Conservation (phyloP, 805 yeast species). For the Metschnikowia lunata region DNA sequence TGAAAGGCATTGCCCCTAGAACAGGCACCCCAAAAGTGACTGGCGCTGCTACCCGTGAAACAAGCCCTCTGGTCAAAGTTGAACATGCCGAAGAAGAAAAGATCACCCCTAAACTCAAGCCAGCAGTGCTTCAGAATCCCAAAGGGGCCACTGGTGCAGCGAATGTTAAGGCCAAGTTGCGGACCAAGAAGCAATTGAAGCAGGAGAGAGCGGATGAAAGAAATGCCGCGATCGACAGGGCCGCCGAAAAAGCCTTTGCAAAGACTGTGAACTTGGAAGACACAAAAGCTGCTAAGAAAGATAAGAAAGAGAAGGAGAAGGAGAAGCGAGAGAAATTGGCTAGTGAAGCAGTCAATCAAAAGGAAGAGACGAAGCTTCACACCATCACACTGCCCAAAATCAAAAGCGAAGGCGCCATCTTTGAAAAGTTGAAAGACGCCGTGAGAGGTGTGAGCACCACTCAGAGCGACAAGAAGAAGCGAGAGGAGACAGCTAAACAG, state of each 20-base stretch:
- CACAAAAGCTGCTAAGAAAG: too few relatives aligned
- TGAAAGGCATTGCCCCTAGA: too few relatives aligned
- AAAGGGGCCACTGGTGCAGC: not conserved
- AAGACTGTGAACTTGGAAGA: too few relatives aligned
- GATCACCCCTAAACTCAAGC: not conserved
- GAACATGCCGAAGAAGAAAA: too few relatives aligned
- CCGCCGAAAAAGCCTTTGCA: too few relatives aligned
- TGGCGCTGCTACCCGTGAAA: too few relatives aligned
- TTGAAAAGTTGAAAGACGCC: slow-evolving; percentile 3
- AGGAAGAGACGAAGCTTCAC: not conserved
- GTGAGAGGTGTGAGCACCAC: not conserved
- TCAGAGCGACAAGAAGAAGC: not conserved
- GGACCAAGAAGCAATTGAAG: not conserved
- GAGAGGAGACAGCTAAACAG: not conserved
- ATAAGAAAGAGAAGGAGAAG: not conserved
- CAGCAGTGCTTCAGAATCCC: not conserved
- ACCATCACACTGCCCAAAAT: not conserved
- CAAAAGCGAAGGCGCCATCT: not conserved
- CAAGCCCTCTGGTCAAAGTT: too few relatives aligned
- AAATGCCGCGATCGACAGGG: not conserved
- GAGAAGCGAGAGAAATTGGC: not conserved
- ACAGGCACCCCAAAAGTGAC: too few relatives aligned
- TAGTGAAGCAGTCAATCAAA: not conserved
- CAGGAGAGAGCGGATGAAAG: not conserved
- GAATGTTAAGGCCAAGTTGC: not conserved